A percentile compares a stretch with the other conserved stretches of the same genome.
Evolutionary conservation across 202 grass and related monocot species (phyloP).

Genomic region (Brachypodium distachyon): DNA sequence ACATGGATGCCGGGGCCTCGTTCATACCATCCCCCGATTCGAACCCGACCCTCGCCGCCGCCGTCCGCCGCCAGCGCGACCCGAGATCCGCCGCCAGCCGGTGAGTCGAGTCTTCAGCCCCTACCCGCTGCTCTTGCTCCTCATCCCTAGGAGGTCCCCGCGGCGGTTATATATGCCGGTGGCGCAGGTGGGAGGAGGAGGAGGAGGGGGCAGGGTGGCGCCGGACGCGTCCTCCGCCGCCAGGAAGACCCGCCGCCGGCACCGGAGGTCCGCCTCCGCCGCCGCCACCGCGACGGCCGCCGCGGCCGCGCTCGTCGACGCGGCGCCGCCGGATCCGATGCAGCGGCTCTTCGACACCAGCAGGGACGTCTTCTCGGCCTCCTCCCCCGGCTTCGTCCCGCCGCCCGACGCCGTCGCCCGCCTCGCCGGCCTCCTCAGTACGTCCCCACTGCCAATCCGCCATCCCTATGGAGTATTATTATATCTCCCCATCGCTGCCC

Average conservation of each 20-base stretch:
- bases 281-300: background rate
- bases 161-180: slow-evolving; percentile 8
- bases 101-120: background rate
- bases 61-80: background rate
- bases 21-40: background rate
- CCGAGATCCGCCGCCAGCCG: background rate
- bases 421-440: slow-evolving; percentile 58
- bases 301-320: too few species aligned
- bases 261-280: background rate
- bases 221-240: slow-evolving; percentile 1
- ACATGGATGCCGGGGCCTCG: background rate
- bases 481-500: background rate
- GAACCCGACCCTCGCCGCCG: background rate
- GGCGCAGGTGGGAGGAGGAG: slow-evolving; percentile 1
- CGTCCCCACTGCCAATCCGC: background rate
- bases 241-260: slow-evolving; percentile 20
- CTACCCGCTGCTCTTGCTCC: too few species aligned
- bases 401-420: slow-evolving; percentile 41
- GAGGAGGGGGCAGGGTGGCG: background rate
- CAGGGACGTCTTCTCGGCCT: slow-evolving; percentile 42
- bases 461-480: too few species aligned
- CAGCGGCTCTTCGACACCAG: slow-evolving; percentile 56
- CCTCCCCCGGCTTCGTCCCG: slow-evolving; percentile 41
- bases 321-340: background rate
- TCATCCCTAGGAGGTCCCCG: too few species aligned